Base-by-base conservation (phyloP, 2,329 filamentous ascomycete genomes). In the Macroventuria anomochaeta region DNA sequence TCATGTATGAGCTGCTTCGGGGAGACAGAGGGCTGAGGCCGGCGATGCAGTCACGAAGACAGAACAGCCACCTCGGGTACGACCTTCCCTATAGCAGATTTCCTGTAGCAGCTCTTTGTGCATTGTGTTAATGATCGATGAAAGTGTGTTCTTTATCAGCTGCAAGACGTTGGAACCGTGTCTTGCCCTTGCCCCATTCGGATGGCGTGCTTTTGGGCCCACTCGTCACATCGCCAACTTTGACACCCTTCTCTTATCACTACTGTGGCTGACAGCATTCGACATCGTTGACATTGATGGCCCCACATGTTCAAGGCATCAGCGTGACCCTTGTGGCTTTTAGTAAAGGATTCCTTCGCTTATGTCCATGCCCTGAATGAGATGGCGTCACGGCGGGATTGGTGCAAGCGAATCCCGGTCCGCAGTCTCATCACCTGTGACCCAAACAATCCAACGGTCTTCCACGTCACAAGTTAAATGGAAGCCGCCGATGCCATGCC, bases 401-500 rank as follows among this genome's bases (percentile, higher is more conserved):
- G 32, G 28, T n/a, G 33, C 40, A 39, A 39, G 32, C 47, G 47
- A 50, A 50, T 15, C 26, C 49, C 49, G 49, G 15, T 33, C 48
- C 28, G 28, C 23, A 20, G n/a, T 40, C 42, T 47, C 38, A 53
- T n/a, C 37, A 32, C 23, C 20, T 20, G 36, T 29, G 5, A 40
- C 13, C 10, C 23, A 28, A 17, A 26, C 37, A 47, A 18, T 25
- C 10, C 13, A 12, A 37, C 37, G 49, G 49, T 28, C 31, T 53
- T 53, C 49, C 23, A 12, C 18, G n/a, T 18, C 31, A 25, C 20
- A 17, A 7, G 15, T 34, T 28, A 11, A 13, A 61, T 64, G 62
- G 51, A 61, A 44, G 17, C 33, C 41, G 34, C 72, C 62, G 36
- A 73, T 15, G 8, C 26, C 20, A 48, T 40, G 18, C 54, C 33